Evolutionary conservation across 352 stramenopile genomes (phyloP).

Genomic region (Pythium phragmitis): DNA sequence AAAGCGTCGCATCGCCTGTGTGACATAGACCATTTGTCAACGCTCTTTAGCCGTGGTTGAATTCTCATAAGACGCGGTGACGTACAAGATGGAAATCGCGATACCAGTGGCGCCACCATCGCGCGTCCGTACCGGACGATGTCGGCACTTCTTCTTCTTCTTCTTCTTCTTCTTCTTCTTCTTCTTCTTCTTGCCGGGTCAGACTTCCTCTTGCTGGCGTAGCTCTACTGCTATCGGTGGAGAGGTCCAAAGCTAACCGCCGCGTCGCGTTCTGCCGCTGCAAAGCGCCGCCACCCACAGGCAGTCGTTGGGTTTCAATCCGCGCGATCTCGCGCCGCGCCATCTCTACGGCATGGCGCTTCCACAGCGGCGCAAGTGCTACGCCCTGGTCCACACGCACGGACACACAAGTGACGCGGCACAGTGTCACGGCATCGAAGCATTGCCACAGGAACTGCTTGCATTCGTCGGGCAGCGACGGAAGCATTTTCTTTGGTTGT

Average conservation of each 20-base stretch:
- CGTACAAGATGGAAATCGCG: constrained; percentile 47
- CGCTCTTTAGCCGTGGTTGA: background rate
- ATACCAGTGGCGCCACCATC: constrained; percentile 60
- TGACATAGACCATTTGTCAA: background rate
- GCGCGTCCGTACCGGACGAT: constrained; percentile 7
- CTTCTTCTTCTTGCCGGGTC: background rate
- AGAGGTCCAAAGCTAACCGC: constrained; percentile 1
- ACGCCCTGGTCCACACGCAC: constrained; percentile 36
- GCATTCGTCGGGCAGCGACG: constrained; percentile 55
- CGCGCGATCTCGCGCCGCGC: constrained; percentile 14
- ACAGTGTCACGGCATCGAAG: constrained; percentile 51
- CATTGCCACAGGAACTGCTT: constrained; percentile 62
- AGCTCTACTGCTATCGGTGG: background rate
- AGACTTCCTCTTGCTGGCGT: background rate
- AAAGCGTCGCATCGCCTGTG: constrained; percentile 37
- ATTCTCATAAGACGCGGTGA: background rate
- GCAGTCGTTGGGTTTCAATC: constrained; percentile 1
- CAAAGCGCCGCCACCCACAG: constrained; percentile 5
- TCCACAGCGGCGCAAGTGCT: constrained; percentile 39
- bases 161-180: background rate
- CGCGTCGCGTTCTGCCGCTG: constrained; percentile 24
- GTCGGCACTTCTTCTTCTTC: background rate
- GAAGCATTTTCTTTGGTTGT: constrained; percentile 31
- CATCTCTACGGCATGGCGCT: constrained; percentile 28
- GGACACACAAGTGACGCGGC: constrained; percentile 41